These are phyloP conservation scores for Tylopilus orsonianus DNA, from an alignment of 1,284 basidiomycete genomes.

Conservation along the genomic window DNA sequence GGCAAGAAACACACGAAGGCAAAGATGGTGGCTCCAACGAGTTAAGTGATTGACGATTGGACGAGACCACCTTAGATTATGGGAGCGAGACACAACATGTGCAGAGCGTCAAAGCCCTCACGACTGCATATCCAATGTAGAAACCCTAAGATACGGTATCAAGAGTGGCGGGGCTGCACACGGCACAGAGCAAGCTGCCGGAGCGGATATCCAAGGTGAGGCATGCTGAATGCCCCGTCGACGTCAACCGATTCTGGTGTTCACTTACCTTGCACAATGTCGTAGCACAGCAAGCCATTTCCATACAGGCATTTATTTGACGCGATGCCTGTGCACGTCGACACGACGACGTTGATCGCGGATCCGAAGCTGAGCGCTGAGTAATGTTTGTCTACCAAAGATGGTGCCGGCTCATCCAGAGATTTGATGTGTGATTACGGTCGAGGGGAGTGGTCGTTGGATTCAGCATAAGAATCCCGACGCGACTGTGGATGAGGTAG, in stretches of 20 bases:
- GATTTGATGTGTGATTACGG: slow-evolving; percentile 5
- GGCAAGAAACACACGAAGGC: neutral
- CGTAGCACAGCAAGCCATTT: slow-evolving; percentile 20
- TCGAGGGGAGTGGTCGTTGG: slow-evolving; percentile 18
- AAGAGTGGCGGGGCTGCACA: slow-evolving; percentile 13
- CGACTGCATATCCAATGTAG: slow-evolving; percentile 17
- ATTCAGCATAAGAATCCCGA: slow-evolving; percentile 17
- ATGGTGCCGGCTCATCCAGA: slow-evolving; percentile 10
- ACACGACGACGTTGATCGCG: slow-evolving; percentile 19
- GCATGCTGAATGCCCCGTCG: no score
- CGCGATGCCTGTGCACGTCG: slow-evolving; percentile 13
- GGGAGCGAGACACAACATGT: slow-evolving; percentile 3
- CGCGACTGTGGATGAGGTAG: slow-evolving; percentile 10
- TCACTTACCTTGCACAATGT: no score
- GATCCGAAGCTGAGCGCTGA: slow-evolving; percentile 15
- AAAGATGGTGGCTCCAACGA: slow-evolving; percentile 15
- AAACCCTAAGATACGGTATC: slow-evolving; percentile 15
- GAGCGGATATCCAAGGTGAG: slow-evolving; percentile 17
- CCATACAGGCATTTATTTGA: slow-evolving; percentile 10
- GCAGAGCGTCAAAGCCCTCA: slow-evolving; percentile 4
- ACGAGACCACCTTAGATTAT: neutral
- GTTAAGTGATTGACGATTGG: slow-evolving; percentile 2
- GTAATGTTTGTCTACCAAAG: slow-evolving; percentile 6
- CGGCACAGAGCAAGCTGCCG: slow-evolving; percentile 9
- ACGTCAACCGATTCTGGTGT: no score